Evolutionary conservation across 2,329 filamentous ascomycete species (phyloP), one percentile per base, ranked within the genome.

Genomic region (Immersiporthe knoxdaviesiana): DNA sequence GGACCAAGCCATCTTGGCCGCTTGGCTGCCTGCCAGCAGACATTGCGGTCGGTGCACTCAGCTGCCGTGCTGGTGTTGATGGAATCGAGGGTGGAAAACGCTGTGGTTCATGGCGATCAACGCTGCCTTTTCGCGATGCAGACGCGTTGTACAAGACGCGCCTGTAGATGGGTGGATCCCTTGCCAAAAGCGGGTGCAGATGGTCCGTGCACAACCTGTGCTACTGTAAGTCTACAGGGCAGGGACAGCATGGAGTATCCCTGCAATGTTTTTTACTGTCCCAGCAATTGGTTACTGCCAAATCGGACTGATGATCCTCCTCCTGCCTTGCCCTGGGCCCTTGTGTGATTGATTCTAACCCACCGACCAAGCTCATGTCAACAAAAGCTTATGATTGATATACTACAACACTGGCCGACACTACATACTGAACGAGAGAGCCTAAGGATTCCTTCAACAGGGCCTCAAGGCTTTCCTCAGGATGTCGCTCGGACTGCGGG

Each of bases 1-100:
- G 41, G 35, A 70, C 24, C 7, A 68, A 16, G 4, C 16, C 37
- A 5, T 30, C 39, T 35, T 68, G 65, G 30, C 39, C n/a, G 18
- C 27, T 14, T n/a, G 7, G 65, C 14, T 47, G 35, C 30, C 24
- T 37, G 11, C 39, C 50, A 18, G 68, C 44, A 7, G 41, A 3
- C 64, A 65, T 63, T 12, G 56, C 21, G 27, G 4, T 35, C 61
- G 24, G 41, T 35, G 24, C 27, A 12, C 61, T 47, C 30, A 2
- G 16, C 10, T 35, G 16, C 56, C 35, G 56, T 18, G 11, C 21
- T 59, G 30, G 11, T 18, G 18, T 18, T 16, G 16, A 41, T 47
- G 52, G 32, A 44, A 11, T 32, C 21, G 14, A 14, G 30, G 18
- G 8, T 21, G 24, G 24, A 32, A 37, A 32, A 35, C 30, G 44